phyloP scores from a whole-genome alignment of 495 filamentous ascomycete genomes.

The Neurospora africana region DNA sequence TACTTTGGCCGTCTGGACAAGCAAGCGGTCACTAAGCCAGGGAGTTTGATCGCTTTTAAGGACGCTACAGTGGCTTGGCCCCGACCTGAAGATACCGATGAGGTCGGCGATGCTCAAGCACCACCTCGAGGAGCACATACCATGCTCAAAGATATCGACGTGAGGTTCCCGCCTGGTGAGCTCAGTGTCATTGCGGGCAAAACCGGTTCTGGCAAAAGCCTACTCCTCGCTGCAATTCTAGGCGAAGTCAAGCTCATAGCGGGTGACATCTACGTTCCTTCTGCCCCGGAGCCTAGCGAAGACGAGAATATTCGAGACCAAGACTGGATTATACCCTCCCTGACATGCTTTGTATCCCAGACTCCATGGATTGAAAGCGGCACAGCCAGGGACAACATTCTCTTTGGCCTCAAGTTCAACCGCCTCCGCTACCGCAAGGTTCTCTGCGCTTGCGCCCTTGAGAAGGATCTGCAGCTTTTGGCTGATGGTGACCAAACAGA shows the following conservation, averaged over 20 bases:
- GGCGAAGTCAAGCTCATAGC: conserved; percentile 43
- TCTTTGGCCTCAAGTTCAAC: conserved; percentile 43
- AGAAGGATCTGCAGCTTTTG: conserved; percentile 52
- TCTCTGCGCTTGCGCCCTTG: conserved; percentile 52
- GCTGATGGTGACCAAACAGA: conserved; percentile 58
- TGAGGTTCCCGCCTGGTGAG: conserved; percentile 46
- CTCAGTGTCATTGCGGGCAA: conserved; percentile 49
- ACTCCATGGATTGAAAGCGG: conserved; percentile 47
- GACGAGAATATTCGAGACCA: conserved; percentile 19
- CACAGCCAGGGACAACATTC: conserved; percentile 45
- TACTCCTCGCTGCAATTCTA: conserved; percentile 45
- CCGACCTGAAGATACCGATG: conserved; percentile 9
- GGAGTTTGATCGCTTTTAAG: conserved; percentile 10
- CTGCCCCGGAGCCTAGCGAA: conserved; percentile 19
- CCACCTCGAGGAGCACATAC: conserved; percentile 11
- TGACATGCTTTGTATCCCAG: conserved; percentile 53
- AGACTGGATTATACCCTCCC: conserved; percentile 51
- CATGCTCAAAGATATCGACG: conserved; percentile 39
- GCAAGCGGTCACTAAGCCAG: conserved; percentile 7
- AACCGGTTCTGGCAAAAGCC: conserved; percentile 50
- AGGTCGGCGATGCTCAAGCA: conserved; percentile 8
- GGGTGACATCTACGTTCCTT: conserved; percentile 35
- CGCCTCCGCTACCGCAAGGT: conserved; percentile 41
- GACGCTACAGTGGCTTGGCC: conserved; percentile 22
- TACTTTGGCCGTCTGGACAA: conserved; percentile 17